Evolutionary conservation across 352 stramenopile species (phyloP).

Genomic region (Pythium periplocum): DNA sequence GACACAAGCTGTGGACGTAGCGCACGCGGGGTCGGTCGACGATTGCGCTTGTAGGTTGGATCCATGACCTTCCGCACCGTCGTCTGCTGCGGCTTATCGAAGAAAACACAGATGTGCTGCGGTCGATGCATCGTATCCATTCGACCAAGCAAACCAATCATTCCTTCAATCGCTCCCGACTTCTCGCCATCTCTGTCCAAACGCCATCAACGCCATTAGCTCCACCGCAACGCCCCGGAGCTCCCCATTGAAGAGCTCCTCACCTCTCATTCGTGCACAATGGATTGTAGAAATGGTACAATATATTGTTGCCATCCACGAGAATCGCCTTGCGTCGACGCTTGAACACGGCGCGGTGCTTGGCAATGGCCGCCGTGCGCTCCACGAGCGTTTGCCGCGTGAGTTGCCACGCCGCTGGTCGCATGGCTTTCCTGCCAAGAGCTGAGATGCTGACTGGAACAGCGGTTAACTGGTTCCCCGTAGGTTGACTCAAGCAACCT

Average conservation of each 20-base stretch:
- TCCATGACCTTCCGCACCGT: slow-evolving; percentile 25
- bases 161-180: slow-evolving; percentile 18
- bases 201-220: background rate
- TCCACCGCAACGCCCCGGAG: too few relatives aligned
- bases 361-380: too few relatives aligned
- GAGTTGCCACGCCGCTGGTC: too few relatives aligned
- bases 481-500: slow-evolving; percentile 5
- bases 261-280: slow-evolving; percentile 15
- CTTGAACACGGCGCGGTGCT: background rate
- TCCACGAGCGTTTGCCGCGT: too few relatives aligned
- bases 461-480: slow-evolving; percentile 1
- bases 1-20: slow-evolving; percentile 22
- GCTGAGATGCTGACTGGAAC: background rate
- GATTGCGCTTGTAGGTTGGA: slow-evolving; percentile 25
- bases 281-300: slow-evolving; percentile 28
- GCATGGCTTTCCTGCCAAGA: too few relatives aligned
- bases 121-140: slow-evolving; percentile 15
- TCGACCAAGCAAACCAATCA: slow-evolving; percentile 14
- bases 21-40: slow-evolving; percentile 11
- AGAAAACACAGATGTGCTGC: slow-evolving; percentile 24
- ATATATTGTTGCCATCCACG: slow-evolving; percentile 30
- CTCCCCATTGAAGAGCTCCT: background rate
- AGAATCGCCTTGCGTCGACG: slow-evolving; percentile 18
- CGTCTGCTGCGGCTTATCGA: slow-evolving; percentile 19
- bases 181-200: slow-evolving; percentile 14